Percentiles rank a stretch among this genome's conserved stretches.
These are phyloP conservation scores for Dipteronia dyeriana DNA, from an alignment of 345 rosid genomes.

Conservation along the genomic window DNA sequence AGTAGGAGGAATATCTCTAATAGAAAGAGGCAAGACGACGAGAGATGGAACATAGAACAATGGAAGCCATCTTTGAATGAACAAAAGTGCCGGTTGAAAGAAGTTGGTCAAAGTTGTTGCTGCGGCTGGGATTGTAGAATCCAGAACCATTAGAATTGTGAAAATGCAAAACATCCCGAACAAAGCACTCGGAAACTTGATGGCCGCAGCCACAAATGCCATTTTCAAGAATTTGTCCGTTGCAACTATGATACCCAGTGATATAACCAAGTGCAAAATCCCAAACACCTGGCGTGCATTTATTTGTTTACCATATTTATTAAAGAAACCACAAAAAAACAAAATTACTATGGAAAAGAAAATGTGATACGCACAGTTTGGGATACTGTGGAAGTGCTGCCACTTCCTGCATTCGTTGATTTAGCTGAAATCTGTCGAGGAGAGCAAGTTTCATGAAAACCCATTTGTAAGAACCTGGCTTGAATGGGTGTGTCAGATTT, in stretches of 20 bases:
- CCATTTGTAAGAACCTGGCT: constrained; percentile 49
- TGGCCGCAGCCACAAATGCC: constrained; percentile 82
- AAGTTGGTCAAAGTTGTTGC: constrained; percentile 69
- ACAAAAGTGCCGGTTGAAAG: constrained; percentile 80
- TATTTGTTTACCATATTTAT: not conserved
- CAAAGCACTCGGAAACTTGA: constrained; percentile 92
- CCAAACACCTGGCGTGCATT: constrained; percentile 51
- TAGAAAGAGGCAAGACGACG: constrained; percentile 88
- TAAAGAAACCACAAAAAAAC: not conserved
- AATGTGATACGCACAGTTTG: constrained; percentile 35
- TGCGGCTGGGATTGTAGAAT: constrained; percentile 62
- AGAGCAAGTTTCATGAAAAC: constrained; percentile 26
- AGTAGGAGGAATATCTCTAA: constrained; percentile 88
- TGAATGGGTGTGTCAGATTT: constrained; percentile 9
- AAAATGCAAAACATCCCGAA: constrained; percentile 98
- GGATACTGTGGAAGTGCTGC: constrained; percentile 49
- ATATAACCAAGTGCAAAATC: constrained; percentile 62
- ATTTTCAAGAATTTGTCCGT: constrained; percentile 66
- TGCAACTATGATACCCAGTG: constrained; percentile 87
- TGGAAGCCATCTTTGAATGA: constrained; percentile 96
- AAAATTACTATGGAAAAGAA: not conserved
- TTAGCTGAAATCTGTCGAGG: constrained; percentile 33
- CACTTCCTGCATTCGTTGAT: constrained; percentile 43
- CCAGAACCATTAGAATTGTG: constrained; percentile 67
- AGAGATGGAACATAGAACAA: constrained; percentile 91